phyloP scores from a whole-genome alignment of 2,329 filamentous ascomycete genomes.

The Trichothecium roseum region DNA sequence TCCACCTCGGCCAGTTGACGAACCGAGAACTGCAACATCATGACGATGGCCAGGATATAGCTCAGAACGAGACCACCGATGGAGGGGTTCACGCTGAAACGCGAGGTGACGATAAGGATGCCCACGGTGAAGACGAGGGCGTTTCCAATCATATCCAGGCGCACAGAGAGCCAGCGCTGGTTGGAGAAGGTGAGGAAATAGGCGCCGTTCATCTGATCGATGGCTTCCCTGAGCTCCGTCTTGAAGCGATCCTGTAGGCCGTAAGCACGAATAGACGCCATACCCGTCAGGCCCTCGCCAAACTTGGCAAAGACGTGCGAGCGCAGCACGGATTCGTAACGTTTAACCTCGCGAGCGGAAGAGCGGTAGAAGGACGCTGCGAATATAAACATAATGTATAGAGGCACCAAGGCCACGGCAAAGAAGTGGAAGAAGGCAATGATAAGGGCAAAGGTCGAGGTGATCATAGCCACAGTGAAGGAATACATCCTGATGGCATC shows the following conservation, averaged over 20 bases:
- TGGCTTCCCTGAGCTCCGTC: constrained; percentile 54
- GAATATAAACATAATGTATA: constrained; percentile 70
- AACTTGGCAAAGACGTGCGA: constrained; percentile 87
- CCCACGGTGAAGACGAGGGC: constrained; percentile 78
- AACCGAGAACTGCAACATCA: constrained; percentile 93
- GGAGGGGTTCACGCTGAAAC: constrained; percentile 75
- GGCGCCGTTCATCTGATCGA: constrained; percentile 87
- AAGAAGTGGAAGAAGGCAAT: constrained; percentile 96
- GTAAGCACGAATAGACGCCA: constrained; percentile 81
- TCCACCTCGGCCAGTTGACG: constrained; percentile 91
- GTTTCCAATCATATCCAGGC: constrained; percentile 77
- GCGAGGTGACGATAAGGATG: constrained; percentile 83
- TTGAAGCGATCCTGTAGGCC: constrained; percentile 70
- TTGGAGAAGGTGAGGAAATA: constrained; percentile 95
- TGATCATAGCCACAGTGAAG: constrained; percentile 71
- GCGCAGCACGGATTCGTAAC: constrained; percentile 81
- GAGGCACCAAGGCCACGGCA: constrained; percentile 46
- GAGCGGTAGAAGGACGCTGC: constrained; percentile 81
- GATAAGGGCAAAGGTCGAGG: constrained; percentile 77
- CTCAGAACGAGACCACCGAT: constrained; percentile 82
- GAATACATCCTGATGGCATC: constrained; percentile 92
- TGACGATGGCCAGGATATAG: constrained; percentile 86
- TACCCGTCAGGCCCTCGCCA: constrained; percentile 74
- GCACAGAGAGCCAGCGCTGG: constrained; percentile 82
- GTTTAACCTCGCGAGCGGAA: constrained; percentile 88